Base-by-base conservation (phyloP, 2,329 filamentous ascomycete species). In the Ceratocystis variospora region DNA sequence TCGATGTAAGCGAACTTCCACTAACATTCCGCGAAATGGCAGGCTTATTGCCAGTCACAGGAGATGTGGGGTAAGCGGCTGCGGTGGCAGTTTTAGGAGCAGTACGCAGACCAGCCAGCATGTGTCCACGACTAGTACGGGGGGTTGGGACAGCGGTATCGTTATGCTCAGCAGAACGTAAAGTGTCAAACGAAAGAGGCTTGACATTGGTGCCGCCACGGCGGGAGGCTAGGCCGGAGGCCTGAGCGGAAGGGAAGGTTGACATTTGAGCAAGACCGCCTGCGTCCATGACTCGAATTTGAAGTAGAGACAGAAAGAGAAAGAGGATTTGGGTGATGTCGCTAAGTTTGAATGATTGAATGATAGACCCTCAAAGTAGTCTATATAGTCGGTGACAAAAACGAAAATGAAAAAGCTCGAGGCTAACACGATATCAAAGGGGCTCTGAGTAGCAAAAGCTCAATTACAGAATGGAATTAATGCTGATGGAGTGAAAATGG, bases 191-290 rank as follows among this genome's bases (percentile, higher is more conserved):
- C 70, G 79, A 96, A 76, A 96, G 83, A 71, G 91, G 90, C 80
- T 96, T 96, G 77, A 96, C 87, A 75, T 89, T 87, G 73, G 89
- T 85, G 70, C 90, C 89, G 73, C 95, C 90, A 70, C 94, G 87
- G 72, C 83, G 81, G 31, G 92, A 93, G 70, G 90, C 90, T 74
- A 96, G 88, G 73, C 91, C 89, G 85, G 72, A 96, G 81, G 72
- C 85, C 87, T 67, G 66, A 76, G 83, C 83, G 76, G 87, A 81
- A 75, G 83, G 79, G 76, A 89, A 89, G 77, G 90, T 93, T 80
- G 90, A 89, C 93, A 97, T 97, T 68, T 69, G 91, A 94, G 91
- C 88, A 81, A 96, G 90, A 94, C 91, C 90, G 84, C 93, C 93
- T 85, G 93, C 87, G 93, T 96, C 88, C 87, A 95, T 87, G 71